phyloP scores from a whole-genome alignment of 2,329 filamentous ascomycete genomes.

The Trichoderma atrobrunneum region DNA sequence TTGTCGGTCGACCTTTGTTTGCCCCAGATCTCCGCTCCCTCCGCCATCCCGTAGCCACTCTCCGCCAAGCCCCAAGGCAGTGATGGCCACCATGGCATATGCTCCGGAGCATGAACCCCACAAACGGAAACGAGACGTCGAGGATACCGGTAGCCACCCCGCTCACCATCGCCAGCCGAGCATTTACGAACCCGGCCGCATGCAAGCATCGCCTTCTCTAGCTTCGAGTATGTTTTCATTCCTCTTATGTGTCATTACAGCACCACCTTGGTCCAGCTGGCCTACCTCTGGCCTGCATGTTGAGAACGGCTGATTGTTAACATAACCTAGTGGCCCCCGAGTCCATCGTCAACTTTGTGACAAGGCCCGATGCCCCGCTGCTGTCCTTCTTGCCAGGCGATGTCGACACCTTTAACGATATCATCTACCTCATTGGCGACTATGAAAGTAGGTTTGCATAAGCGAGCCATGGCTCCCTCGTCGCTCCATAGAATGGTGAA shows the following conservation, averaged over 20 bases:
- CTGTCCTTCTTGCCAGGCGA: constrained; percentile 54
- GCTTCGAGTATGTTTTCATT: constrained; percentile 40
- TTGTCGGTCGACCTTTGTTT: not conserved
- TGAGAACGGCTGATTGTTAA: constrained; percentile 8
- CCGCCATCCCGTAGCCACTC: not conserved
- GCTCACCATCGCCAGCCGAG: not conserved
- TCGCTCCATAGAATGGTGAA: too few relatives aligned
- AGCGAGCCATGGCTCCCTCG: constrained; percentile 8
- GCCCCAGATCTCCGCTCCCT: not conserved
- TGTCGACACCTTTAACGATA: constrained; percentile 67
- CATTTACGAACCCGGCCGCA: constrained; percentile 26
- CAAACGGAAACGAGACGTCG: constrained; percentile 49
- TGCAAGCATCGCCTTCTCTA: constrained; percentile 44
- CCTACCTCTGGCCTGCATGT: too few relatives aligned
- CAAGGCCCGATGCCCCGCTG: constrained; percentile 42
- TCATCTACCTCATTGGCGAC: constrained; percentile 69
- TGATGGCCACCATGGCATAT: constrained; percentile 40
- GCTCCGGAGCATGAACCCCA: constrained; percentile 40
- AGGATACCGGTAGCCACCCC: constrained; percentile 37
- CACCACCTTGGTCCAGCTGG: too few relatives aligned
- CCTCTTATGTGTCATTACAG: not conserved
- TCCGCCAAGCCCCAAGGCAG: not conserved
- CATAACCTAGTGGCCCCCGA: not conserved
- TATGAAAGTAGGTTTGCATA: constrained; percentile 62
- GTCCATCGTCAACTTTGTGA: constrained; percentile 52